phyloP scores from a whole-genome alignment of 2,329 filamentous ascomycete genomes.

The Pestalotiopsis fici region DNA sequence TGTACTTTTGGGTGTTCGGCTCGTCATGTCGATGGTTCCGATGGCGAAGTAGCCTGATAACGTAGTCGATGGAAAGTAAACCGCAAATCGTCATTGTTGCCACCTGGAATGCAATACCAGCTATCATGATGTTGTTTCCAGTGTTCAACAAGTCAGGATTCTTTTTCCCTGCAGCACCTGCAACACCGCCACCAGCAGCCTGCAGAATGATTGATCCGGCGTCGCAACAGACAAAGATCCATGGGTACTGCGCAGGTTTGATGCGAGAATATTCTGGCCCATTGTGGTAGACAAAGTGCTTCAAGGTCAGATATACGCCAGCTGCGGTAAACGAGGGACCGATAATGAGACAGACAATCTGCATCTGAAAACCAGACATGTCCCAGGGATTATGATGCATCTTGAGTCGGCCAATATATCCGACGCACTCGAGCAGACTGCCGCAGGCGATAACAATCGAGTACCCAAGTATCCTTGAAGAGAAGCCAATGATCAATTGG shows the following conservation, averaged over 20 bases:
- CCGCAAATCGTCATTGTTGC: too few species aligned
- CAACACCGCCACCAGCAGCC: neutral
- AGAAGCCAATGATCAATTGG: too few species aligned
- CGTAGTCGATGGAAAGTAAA: too few species aligned
- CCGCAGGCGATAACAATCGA: neutral
- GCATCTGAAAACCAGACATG: neutral
- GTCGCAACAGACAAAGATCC: conserved; percentile 5
- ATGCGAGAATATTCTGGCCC: neutral
- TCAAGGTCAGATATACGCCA: too few species aligned
- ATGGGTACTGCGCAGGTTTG: neutral
- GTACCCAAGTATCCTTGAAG: neutral
- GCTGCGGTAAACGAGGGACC: neutral
- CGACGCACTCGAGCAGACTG: neutral
- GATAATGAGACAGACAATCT: neutral
- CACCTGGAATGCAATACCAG: too few species aligned
- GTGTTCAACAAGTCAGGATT: too few species aligned
- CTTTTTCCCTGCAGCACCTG: neutral
- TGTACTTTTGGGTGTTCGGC: too few species aligned
- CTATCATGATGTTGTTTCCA: too few species aligned
- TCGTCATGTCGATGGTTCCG: too few species aligned
- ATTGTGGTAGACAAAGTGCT: too few species aligned
- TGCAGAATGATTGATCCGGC: conserved; percentile 1
- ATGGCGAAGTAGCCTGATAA: too few species aligned
- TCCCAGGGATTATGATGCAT: neutral
- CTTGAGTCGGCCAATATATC: neutral